phyloP scores from a whole-genome alignment of 169 alveolate genomes.

The Amoebophrya sp. region DNA sequence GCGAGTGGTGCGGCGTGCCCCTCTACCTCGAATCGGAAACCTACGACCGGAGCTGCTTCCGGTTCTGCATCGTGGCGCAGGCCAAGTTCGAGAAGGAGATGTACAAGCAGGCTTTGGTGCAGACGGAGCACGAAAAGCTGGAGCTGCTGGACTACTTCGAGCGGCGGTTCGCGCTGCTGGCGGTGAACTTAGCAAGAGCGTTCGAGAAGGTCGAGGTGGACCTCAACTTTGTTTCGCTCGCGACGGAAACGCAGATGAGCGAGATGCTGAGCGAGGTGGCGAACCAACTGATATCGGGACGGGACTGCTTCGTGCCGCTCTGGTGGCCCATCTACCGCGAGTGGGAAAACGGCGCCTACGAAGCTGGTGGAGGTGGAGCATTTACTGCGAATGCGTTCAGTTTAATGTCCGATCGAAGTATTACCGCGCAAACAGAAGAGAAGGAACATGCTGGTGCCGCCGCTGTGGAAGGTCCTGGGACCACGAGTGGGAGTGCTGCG shows the following conservation, averaged over 20 bases:
- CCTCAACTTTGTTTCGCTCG: neutral
- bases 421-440: too few relatives aligned
- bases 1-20: neutral
- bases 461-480: too few relatives aligned
- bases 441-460: too few relatives aligned
- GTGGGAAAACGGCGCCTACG: too few relatives aligned
- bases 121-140: neutral
- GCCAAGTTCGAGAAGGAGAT: neutral
- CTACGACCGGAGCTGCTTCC: neutral
- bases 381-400: too few relatives aligned
- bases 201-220: neutral
- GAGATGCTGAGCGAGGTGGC: neutral
- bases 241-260: neutral
- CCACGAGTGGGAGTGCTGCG: too few relatives aligned
- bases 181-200: neutral
- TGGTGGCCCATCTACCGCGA: neutral
- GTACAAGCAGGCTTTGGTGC: neutral
- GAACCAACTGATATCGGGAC: neutral
- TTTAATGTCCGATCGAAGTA: too few relatives aligned
- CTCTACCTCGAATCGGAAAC: neutral
- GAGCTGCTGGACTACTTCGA: neutral
- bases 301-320: neutral
- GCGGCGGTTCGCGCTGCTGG: neutral
- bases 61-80: neutral
- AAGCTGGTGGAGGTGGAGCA: too few relatives aligned